Conservation (phyloP, 805 yeast genomes). For the Scheffersomyces ergatensis region DNA sequence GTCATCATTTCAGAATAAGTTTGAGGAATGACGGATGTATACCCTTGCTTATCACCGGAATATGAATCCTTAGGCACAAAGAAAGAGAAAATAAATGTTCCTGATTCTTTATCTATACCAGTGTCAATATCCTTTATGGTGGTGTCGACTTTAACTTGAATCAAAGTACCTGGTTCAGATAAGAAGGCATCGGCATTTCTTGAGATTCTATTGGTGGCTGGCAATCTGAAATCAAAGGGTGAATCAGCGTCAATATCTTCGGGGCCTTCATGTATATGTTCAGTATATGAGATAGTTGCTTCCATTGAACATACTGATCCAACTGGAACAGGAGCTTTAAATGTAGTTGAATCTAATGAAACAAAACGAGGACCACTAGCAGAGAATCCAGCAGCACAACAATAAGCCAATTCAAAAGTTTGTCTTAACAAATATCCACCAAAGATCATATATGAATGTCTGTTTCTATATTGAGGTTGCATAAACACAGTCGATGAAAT, state of each 20-base stretch:
- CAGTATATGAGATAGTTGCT: constrained; percentile 84
- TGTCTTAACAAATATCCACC: constrained; percentile 94
- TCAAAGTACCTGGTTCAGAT: constrained; percentile 77
- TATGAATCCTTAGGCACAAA: constrained; percentile 66
- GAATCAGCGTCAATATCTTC: constrained; percentile 22
- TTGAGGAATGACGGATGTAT: constrained; percentile 77
- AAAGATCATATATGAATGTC: constrained; percentile 91
- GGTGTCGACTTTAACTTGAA: constrained; percentile 88
- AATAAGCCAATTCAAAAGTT: constrained; percentile 90
- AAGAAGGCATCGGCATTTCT: constrained; percentile 56
- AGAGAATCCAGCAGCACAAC: constrained; percentile 87
- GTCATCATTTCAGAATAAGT: constrained; percentile 91
- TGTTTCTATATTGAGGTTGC: constrained; percentile 96
- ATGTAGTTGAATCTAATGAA: constrained; percentile 86
- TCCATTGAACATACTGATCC: constrained; percentile 84
- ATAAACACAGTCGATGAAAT: constrained; percentile 78
- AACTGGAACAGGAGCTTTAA: constrained; percentile 93
- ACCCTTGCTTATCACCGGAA: constrained; percentile 49
- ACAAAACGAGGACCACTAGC: constrained; percentile 85
- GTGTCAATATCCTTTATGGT: constrained; percentile 67
- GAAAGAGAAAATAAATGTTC: constrained; percentile 85
- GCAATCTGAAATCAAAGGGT: constrained; percentile 50
- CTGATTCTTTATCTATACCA: constrained; percentile 65
- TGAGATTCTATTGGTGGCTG: constrained; percentile 56
- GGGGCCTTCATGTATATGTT: constrained; percentile 54